phyloP scores from a whole-genome alignment of 345 rosid species.

The Salix dunnii region DNA sequence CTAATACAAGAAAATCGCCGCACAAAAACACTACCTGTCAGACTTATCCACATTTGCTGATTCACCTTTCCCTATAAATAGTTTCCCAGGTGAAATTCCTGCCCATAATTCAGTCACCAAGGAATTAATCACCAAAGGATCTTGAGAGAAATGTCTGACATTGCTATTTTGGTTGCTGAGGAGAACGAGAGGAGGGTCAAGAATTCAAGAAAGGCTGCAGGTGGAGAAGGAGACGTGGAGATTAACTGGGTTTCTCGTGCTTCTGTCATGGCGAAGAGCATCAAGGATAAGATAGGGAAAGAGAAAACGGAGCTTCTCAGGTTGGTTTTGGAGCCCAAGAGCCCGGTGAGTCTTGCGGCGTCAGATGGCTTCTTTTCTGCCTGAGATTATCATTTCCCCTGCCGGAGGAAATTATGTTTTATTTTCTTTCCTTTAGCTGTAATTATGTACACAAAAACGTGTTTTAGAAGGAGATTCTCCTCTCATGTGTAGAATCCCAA shows the following conservation, averaged over 20 bases:
- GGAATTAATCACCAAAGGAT: too few species aligned
- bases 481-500: neutral
- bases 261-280: neutral
- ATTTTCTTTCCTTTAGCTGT: neutral
- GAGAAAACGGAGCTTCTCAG: slow-evolving; percentile 10
- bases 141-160: slow-evolving; percentile 43
- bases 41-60: slow-evolving; percentile 29
- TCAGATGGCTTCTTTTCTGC: slow-evolving; percentile 51
- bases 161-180: slow-evolving; percentile 60
- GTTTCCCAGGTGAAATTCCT: neutral
- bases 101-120: neutral
- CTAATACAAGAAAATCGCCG: too few species aligned
- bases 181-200: slow-evolving; percentile 54
- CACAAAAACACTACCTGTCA: neutral
- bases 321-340: slow-evolving; percentile 32
- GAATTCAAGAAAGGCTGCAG: slow-evolving; percentile 17
- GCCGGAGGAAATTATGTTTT: neutral
- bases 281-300: slow-evolving; percentile 15
- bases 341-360: slow-evolving; percentile 39
- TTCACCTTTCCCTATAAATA: neutral
- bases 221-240: neutral
- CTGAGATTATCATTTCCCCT: neutral
- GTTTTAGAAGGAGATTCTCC: neutral
- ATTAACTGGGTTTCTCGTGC: slow-evolving; percentile 2
- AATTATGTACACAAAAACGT: neutral